phyloP scores from a whole-genome alignment of 495 filamentous ascomycete genomes.

The Penicillium bovifimosum region DNA sequence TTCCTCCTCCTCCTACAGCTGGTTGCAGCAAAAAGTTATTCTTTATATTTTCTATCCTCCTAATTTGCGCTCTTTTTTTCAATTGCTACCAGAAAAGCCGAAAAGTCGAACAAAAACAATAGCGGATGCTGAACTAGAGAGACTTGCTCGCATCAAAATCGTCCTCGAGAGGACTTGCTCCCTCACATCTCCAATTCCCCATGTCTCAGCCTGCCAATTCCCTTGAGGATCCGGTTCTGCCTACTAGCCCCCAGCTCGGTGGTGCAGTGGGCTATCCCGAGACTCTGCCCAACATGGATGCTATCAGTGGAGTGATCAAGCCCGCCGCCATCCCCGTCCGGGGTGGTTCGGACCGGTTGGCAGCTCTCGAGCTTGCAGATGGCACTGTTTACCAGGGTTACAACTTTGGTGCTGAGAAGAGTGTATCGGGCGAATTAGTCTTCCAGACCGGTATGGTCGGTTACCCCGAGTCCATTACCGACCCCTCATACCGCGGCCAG shows the following conservation, averaged over 20 bases:
- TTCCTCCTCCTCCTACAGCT: conserved; percentile 2
- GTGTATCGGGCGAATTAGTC: conserved; percentile 90
- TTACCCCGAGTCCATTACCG: conserved; percentile 91
- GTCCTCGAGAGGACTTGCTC: conserved; percentile 45
- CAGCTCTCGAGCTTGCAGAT: conserved; percentile 87
- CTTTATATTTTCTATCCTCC: not conserved
- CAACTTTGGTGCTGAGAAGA: conserved; percentile 92
- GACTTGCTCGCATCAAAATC: conserved; percentile 27
- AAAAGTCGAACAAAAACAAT: conserved; percentile 17
- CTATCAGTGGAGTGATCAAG: conserved; percentile 38
- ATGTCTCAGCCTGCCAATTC: conserved; percentile 27
- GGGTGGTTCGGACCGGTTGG: conserved; percentile 50
- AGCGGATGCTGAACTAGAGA: conserved; percentile 46
- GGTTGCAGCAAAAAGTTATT: conserved; percentile 3
- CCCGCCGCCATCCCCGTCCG: conserved; percentile 44
- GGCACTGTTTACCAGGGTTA: conserved; percentile 82
- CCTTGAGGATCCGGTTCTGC: conserved; percentile 31
- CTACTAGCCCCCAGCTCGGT: conserved; percentile 34
- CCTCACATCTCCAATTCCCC: conserved; percentile 28
- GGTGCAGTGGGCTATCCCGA: conserved; percentile 34
- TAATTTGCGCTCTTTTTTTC: not conserved
- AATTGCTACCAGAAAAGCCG: not conserved
- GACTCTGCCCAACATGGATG: conserved; percentile 31
- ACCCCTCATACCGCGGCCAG: conserved; percentile 88
- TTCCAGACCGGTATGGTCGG: conserved; percentile 99